These are phyloP conservation scores for Aspergillus indologenus DNA, from an alignment of 495 filamentous ascomycete genomes.

Conservation along the genomic window DNA sequence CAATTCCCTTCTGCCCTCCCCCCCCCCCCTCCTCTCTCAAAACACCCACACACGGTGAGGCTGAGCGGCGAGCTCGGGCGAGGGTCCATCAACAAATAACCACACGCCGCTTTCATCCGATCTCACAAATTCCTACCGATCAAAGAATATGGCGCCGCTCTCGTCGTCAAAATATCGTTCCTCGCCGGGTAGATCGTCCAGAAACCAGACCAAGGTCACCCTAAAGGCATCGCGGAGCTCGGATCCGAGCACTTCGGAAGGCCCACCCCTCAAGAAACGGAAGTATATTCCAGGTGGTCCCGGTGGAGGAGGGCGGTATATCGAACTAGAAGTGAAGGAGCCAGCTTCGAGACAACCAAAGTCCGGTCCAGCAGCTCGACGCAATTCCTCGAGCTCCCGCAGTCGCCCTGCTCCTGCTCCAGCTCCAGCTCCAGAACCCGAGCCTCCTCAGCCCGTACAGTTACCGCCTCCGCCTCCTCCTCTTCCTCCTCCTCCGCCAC, in stretches of 20 bases:
- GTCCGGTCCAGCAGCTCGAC: slow-evolving; percentile 19
- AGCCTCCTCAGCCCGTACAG: slow-evolving; percentile 12
- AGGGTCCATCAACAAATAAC: background rate
- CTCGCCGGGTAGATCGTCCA: slow-evolving; percentile 32
- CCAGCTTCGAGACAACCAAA: slow-evolving; percentile 18
- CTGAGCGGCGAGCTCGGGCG: slow-evolving; percentile 8
- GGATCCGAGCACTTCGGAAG: slow-evolving; percentile 37
- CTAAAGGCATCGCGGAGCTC: slow-evolving; percentile 35
- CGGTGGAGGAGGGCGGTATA: slow-evolving; percentile 74
- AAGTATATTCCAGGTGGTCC: slow-evolving; percentile 75
- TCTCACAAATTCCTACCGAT: background rate
- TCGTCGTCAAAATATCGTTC: slow-evolving; percentile 26
- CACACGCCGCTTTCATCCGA: background rate
- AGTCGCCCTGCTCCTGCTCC: slow-evolving; percentile 25
- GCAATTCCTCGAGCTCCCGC: slow-evolving; percentile 29
- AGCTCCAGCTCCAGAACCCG: slow-evolving; percentile 26
- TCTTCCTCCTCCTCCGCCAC: slow-evolving; percentile 38
- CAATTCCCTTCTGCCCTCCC: background rate
- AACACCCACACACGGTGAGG: background rate
- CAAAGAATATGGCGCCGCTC: slow-evolving; percentile 33
- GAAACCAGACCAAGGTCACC: slow-evolving; percentile 31
- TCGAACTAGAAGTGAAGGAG: slow-evolving; percentile 58
- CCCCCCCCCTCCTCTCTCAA: no score
- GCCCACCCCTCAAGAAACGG: slow-evolving; percentile 50
- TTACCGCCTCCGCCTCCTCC: slow-evolving; percentile 13